phyloP scores from a whole-genome alignment of 257 asterid genomes.

The Penstemon eatonii region DNA sequence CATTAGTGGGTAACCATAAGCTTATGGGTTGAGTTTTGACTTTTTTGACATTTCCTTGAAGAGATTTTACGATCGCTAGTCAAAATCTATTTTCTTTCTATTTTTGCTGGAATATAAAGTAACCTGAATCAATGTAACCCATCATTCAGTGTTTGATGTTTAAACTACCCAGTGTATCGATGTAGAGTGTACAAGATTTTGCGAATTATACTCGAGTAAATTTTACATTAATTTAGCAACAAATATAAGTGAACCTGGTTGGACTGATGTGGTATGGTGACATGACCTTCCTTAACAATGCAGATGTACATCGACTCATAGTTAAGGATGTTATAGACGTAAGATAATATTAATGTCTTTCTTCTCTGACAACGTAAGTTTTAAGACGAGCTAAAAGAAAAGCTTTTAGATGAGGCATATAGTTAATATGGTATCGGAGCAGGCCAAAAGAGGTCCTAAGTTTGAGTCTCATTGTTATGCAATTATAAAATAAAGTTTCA shows the following conservation, averaged over 20 bases:
- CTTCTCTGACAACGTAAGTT: too few species aligned
- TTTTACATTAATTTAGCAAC: conserved; percentile 5
- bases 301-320: conserved; percentile 2
- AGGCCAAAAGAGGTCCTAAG: too few species aligned
- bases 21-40: conserved; percentile 3
- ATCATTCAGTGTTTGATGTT: not conserved
- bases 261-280: conserved; percentile 1
- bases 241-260: not conserved
- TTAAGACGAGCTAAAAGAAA: too few species aligned
- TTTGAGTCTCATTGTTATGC: too few species aligned
- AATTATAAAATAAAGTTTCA: too few species aligned
- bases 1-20: conserved; percentile 7
- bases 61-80: not conserved
- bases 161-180: not conserved
- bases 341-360: too few species aligned
- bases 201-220: conserved; percentile 4
- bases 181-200: conserved; percentile 7
- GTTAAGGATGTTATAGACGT: too few species aligned
- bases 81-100: not conserved
- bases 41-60: not conserved
- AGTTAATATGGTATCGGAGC: too few species aligned
- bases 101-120: not conserved
- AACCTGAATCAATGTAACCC: not conserved
- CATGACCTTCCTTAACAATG: conserved; percentile 8
- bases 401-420: too few species aligned